Evolutionary conservation across 2,329 filamentous ascomycete species (phyloP), one percentile per base, ranked within the genome.

Genomic region (Penicillium sclerotiorum): DNA sequence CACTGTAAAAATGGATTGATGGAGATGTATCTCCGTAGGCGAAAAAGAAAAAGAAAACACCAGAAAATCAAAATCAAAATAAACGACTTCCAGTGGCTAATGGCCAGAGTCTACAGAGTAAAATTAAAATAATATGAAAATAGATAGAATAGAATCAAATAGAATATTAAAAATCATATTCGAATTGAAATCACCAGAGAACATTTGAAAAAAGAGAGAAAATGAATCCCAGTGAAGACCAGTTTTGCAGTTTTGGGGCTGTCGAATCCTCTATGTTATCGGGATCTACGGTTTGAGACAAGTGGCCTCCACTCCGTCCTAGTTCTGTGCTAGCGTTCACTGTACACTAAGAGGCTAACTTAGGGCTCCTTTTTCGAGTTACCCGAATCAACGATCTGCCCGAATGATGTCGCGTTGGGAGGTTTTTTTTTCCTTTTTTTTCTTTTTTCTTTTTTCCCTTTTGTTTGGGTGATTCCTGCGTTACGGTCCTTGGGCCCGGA

Each of bases 271-370:
- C 18, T 32, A 9, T 20, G 41, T 35, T 36, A 32, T 27, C 41
- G 40, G 28, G 55, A 55, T 57, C 55, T 55, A 52, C 55, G 36
- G 47, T 55, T 47, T 53, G 47, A 53, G 39, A 36, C 46, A 45
- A 46, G 45, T 42, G 48, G 44, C 46, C 52, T 52, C 39, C 28
- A 44, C 38, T 41, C 44, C 50, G 43, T 35, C 15, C 52, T 43
- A 35, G 40, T 46, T 50, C 40, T 11, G 38, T 44, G 35, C 49
- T 57, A 53, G 47, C 22, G 21, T 27, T 8, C 6, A 8, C 9
- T 28, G 3, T 28, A 13, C 2, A 3, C 25, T 28, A 28, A 13
- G 9, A 13, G 25, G 25, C 7, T 23, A 30, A 23, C 25, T 25
- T 50, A 55, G 46, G 52, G 44, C 47, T 52, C 52, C 52, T 52